A percentile compares a stretch with the other conserved stretches of the same genome.
Conservation (phyloP, 2,329 filamentous ascomycete genomes). For the Diaporthe velutina region DNA sequence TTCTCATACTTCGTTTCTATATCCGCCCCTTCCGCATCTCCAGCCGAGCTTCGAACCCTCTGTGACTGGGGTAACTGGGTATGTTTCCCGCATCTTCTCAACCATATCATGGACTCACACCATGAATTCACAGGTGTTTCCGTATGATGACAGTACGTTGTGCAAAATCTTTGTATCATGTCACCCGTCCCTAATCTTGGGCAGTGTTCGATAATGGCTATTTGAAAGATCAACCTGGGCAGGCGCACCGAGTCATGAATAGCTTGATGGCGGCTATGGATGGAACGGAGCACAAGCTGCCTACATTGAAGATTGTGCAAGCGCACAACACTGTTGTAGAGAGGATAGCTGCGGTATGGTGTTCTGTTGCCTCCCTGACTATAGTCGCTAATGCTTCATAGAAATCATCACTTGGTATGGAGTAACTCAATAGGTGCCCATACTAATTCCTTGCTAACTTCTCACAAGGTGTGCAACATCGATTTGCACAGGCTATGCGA, state of each 20-base stretch:
- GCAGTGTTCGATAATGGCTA: neutral
- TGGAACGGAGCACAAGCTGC: neutral
- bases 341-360: neutral
- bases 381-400: neutral
- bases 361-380: neutral
- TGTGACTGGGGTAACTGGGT: neutral
- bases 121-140: neutral
- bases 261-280: neutral
- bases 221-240: neutral
- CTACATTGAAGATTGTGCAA: neutral
- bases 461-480: neutral
- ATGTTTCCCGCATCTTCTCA: neutral
- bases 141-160: neutral
- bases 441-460: neutral
- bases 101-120: neutral
- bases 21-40: neutral
- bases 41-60: neutral
- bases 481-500: neutral
- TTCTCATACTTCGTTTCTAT: slow-evolving; percentile 7
- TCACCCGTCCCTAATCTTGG: neutral
- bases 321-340: neutral
- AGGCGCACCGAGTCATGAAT: neutral
- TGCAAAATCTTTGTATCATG: neutral
- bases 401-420: neutral
- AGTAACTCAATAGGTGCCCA: neutral